phyloP scores from a whole-genome alignment of 768 basidiomycete species.

The Asterophora lycoperdoides region DNA sequence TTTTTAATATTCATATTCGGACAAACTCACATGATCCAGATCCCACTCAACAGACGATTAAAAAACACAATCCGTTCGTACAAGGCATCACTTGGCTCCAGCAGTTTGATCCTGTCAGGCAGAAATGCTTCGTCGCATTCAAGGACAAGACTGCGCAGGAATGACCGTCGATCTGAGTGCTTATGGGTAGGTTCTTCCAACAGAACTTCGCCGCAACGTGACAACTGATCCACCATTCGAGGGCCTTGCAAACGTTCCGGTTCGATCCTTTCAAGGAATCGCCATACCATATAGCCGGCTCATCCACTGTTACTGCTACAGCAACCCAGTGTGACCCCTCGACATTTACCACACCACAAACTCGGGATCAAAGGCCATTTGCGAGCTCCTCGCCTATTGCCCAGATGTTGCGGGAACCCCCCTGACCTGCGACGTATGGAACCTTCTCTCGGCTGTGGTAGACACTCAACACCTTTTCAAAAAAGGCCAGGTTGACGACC shows the following conservation, averaged over 20 bases:
- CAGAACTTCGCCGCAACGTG: neutral
- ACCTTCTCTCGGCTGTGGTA: neutral
- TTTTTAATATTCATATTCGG: neutral
- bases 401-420: neutral
- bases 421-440: neutral
- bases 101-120: neutral
- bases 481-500: neutral
- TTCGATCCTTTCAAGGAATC: neutral
- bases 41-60: neutral
- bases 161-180: neutral
- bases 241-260: neutral
- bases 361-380: neutral
- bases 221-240: neutral
- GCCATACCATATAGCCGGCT: neutral
- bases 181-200: neutral
- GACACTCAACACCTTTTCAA: neutral
- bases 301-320: neutral
- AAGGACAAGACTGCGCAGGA: neutral
- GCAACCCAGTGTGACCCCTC: neutral
- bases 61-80: neutral
- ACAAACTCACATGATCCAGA: neutral
- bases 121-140: neutral
- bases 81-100: neutral
- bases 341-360: neutral
- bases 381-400: conserved; percentile 1